A percentile compares a stretch with the other conserved stretches of the same genome.
phyloP scores from a whole-genome alignment of 805 yeast species.

The Torulaspora indica region DNA sequence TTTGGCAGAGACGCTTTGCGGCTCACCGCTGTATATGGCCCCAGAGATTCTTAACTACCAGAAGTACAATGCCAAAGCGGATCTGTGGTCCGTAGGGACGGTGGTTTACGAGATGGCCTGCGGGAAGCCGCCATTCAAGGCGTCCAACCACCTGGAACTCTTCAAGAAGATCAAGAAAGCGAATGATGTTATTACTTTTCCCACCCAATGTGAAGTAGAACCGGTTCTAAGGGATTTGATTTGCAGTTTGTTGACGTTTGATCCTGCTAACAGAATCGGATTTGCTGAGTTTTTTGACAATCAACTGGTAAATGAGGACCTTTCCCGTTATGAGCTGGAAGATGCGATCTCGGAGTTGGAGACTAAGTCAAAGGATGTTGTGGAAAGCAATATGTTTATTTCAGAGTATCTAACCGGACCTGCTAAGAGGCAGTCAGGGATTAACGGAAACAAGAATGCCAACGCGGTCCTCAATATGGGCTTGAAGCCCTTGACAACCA shows the following conservation, averaged over 20 bases:
- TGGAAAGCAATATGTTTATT: slow-evolving; percentile 69
- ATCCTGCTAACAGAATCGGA: slow-evolving; percentile 83
- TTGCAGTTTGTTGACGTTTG: slow-evolving; percentile 68
- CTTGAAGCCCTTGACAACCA: slow-evolving; percentile 17
- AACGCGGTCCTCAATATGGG: slow-evolving; percentile 16
- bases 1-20: slow-evolving; percentile 95
- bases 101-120: slow-evolving; percentile 92
- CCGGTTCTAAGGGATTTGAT: slow-evolving; percentile 68
- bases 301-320: slow-evolving; percentile 55
- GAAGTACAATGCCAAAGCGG: slow-evolving; percentile 95
- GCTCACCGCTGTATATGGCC: slow-evolving; percentile 97
- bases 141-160: slow-evolving; percentile 87
- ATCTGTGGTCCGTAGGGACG: slow-evolving; percentile 97
- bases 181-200: slow-evolving; percentile 74
- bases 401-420: slow-evolving; percentile 63
- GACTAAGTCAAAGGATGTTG: slow-evolving; percentile 57
- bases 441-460: background rate
- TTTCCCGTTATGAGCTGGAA: slow-evolving; percentile 36
- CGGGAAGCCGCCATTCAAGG: slow-evolving; percentile 95
- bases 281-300: slow-evolving; percentile 83
- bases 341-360: slow-evolving; percentile 49
- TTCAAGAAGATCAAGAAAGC: slow-evolving; percentile 79
- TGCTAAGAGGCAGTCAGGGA: slow-evolving; percentile 12
- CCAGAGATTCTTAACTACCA: slow-evolving; percentile 94
- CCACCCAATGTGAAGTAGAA: slow-evolving; percentile 56